Evolutionary conservation across 805 yeast species (phyloP).

Genomic region (Ogataea dorogensis): DNA sequence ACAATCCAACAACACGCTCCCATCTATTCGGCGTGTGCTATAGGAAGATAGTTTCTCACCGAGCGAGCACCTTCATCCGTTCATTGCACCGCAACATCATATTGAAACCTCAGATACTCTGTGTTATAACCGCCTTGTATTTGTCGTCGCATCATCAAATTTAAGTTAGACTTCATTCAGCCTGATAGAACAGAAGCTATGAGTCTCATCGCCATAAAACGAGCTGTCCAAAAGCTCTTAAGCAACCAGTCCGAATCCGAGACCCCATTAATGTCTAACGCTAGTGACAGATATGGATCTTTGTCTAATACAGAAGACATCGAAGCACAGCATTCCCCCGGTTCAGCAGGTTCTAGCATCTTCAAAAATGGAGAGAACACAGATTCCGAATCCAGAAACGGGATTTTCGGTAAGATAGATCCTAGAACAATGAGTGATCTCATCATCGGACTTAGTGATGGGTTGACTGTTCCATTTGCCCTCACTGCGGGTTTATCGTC

Average conservation of each 20-base stretch:
- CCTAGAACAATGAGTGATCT: slow-evolving; percentile 94
- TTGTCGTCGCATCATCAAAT: too few species aligned
- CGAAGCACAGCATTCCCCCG: slow-evolving; percentile 10
- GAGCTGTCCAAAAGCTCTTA: slow-evolving; percentile 7
- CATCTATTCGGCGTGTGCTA: slow-evolving; percentile 2
- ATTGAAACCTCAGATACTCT: too few species aligned
- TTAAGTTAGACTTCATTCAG: too few species aligned
- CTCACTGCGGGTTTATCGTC: slow-evolving; percentile 93
- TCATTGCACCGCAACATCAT: too few species aligned
- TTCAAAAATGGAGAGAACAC: slow-evolving; percentile 6
- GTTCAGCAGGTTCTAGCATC: slow-evolving; percentile 1
- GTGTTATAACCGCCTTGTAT: too few species aligned
- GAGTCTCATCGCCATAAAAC: slow-evolving; percentile 20
- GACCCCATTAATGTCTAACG: slow-evolving; percentile 8
- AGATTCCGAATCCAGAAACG: slow-evolving; percentile 2
- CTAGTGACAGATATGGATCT: slow-evolving; percentile 16
- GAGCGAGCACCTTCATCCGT: too few species aligned
- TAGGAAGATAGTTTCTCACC: not conserved
- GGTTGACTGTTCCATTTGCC: slow-evolving; percentile 98
- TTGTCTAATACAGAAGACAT: slow-evolving; percentile 9
- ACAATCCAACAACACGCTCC: not conserved
- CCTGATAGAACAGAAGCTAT: too few species aligned
- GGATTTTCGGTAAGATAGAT: slow-evolving; percentile 56
- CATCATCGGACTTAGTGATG: slow-evolving; percentile 92
- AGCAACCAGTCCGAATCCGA: not conserved